Conservation (phyloP, 1,284 basidiomycete species). For the Rhodotorula sp. region DNA sequence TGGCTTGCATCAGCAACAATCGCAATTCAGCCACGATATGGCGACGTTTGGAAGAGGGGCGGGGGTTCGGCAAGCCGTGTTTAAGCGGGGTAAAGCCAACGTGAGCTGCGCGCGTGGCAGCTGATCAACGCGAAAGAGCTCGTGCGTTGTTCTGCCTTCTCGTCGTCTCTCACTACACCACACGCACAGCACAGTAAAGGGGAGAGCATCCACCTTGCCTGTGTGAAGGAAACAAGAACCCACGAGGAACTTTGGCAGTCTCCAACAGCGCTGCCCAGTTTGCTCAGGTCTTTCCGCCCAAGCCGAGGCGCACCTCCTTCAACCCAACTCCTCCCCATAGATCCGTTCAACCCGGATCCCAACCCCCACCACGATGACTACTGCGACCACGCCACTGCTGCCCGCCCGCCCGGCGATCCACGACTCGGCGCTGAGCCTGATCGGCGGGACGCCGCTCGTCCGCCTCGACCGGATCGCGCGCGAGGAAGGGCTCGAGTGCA, state of each 20-base stretch:
- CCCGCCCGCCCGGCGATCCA: slow-evolving; percentile 54
- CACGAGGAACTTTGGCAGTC: neutral
- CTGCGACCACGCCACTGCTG: neutral
- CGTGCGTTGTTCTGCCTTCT: no score
- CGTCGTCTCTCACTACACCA: no score
- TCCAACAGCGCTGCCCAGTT: slow-evolving; percentile 2
- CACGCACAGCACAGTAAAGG: neutral
- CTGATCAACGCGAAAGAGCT: no score
- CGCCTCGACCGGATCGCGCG: slow-evolving; percentile 76
- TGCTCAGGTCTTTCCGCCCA: neutral
- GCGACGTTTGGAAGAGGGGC: no score
- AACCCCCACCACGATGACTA: neutral
- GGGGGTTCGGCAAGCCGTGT: no score
- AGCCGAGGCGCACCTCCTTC: neutral
- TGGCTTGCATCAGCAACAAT: no score
- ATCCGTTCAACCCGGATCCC: neutral
- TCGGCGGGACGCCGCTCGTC: slow-evolving; percentile 89
- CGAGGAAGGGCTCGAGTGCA: slow-evolving; percentile 78
- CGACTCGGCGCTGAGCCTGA: slow-evolving; percentile 73
- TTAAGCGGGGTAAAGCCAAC: no score
- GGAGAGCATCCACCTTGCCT: neutral
- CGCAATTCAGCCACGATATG: no score
- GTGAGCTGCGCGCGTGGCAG: no score
- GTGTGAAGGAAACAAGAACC: neutral
- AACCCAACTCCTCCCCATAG: neutral